Evolutionary conservation across 257 asterid species (phyloP).

Genomic region (Ilex aquifolium): DNA sequence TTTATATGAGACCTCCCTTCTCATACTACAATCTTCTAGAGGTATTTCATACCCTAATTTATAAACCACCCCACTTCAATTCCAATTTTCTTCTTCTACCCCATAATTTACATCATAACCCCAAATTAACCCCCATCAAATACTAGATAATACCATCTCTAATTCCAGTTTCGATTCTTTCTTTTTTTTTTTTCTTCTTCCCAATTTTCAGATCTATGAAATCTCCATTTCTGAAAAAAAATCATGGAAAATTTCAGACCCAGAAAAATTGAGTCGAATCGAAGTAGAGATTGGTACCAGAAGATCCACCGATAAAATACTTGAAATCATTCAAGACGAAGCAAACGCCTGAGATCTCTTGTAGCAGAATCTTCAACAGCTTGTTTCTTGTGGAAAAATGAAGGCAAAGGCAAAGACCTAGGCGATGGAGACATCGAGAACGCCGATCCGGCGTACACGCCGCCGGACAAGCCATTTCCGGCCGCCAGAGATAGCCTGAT

Average conservation of each 20-base stretch:
- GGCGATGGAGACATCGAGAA: not conserved
- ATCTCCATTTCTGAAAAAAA: conserved; percentile 23
- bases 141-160: too few relatives aligned
- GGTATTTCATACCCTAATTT: too few relatives aligned
- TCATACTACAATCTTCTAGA: too few relatives aligned
- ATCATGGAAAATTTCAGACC: conserved; percentile 13
- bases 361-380: conserved; percentile 1
- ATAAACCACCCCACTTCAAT: too few relatives aligned
- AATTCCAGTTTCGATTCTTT: too few relatives aligned
- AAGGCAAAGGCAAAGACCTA: not conserved
- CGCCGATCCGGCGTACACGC: not conserved
- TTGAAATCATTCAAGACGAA: conserved; percentile 21
- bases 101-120: too few relatives aligned
- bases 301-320: not conserved
- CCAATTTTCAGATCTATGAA: conserved; percentile 12
- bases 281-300: too few relatives aligned
- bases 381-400: not conserved
- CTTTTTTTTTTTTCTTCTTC: not conserved
- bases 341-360: conserved; percentile 37
- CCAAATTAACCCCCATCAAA: too few relatives aligned
- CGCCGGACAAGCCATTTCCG: not conserved
- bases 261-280: not conserved
- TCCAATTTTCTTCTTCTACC: too few relatives aligned
- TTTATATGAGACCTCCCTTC: too few relatives aligned
- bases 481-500: too few relatives aligned